Base-by-base conservation (phyloP, 306 rosid species). In the Senna tora region DNA sequence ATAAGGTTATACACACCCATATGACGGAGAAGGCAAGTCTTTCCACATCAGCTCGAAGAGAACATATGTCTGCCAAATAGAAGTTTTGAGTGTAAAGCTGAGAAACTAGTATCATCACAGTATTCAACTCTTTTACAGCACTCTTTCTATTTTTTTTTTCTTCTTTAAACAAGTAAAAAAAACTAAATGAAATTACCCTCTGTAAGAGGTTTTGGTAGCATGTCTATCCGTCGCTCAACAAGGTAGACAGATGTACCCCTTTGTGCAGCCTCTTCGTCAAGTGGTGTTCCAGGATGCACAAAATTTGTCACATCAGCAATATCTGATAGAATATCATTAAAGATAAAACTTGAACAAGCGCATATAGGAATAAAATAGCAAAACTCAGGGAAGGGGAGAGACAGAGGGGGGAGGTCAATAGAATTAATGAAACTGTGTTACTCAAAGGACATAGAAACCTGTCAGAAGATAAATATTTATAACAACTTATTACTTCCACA, bases 211-310 rank as follows among this genome's bases (percentile, higher is more conserved):
- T 94, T 94, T 0, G 99, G 99, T 84, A 94, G 99, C 99, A 94
- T 94, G 81, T 91, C 99, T 82, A 91, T 94, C 52, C 99, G 83
- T 61, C 97, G 85, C 79, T 94, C 99, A 66, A 94, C 99, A 76
- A 94, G 97, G 79, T 94, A 94, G 60, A 88, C 93, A 41, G 99
- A 94, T 75, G 99, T 94, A 43, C 99, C 99, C 92, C 99, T 89
- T 77, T 89, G 89, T 75, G 96, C 4, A 77, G 99, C 99, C 89
- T 94, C 99, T 0, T 94, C 90, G 59, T 94, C 97, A 71, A 91
- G 87, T 59, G 93, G 89, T 73, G 96, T 85, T 68, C 90, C 91
- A 70, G 90, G 81, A 78, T 84, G 91, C 75, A 94, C 96, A 88
- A 94, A 94, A 75, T 94, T 94, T 63, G 97, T 94, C 53, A 94